A percentile compares a stretch with the other conserved stretches of the same genome.
These are phyloP conservation scores for Aspergillus thermomutatus DNA, from an alignment of 2,329 filamentous ascomycete species.

Conservation along the genomic window DNA sequence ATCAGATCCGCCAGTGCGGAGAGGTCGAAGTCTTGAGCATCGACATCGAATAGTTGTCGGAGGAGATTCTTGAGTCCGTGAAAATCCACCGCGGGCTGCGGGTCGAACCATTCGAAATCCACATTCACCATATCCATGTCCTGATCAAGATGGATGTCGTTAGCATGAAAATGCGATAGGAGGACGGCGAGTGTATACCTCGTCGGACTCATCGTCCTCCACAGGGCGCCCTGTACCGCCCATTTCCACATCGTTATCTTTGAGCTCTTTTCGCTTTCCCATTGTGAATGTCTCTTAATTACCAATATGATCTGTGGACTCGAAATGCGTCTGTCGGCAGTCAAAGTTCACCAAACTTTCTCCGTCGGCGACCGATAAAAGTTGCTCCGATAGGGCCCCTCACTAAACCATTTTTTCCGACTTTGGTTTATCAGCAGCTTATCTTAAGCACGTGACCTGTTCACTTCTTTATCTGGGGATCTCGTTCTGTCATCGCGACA, in stretches of 20 bases:
- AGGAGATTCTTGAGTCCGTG: constrained; percentile 88
- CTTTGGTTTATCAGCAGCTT: constrained; percentile 23
- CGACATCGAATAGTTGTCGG: constrained; percentile 87
- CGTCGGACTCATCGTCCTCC: constrained; percentile 39
- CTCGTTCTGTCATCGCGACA: not conserved
- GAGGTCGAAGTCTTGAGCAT: constrained; percentile 80
- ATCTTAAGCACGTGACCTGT: constrained; percentile 8
- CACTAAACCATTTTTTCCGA: constrained; percentile 18
- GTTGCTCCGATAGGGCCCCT: constrained; percentile 14
- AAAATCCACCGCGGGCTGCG: constrained; percentile 83
- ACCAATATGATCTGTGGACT: not conserved
- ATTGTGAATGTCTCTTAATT: constrained; percentile 32
- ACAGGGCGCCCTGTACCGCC: constrained; percentile 40
- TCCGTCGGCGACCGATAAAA: constrained; percentile 3
- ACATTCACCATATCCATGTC: constrained; percentile 91
- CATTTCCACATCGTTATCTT: constrained; percentile 45
- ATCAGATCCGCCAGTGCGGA: constrained; percentile 84
- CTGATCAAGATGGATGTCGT: constrained; percentile 42
- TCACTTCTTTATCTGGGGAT: not conserved
- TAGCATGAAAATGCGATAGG: not conserved
- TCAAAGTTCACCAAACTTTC: not conserved
- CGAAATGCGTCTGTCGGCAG: not conserved
- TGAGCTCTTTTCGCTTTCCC: constrained; percentile 51
- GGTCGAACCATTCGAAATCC: constrained; percentile 99
- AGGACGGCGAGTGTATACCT: constrained; percentile 23